Percentiles rank a stretch among this genome's conserved stretches.
These are phyloP conservation scores for Coemansia sp. DNA, from an alignment of 192 early-diverging fungal genomes.

Conservation along the genomic window DNA sequence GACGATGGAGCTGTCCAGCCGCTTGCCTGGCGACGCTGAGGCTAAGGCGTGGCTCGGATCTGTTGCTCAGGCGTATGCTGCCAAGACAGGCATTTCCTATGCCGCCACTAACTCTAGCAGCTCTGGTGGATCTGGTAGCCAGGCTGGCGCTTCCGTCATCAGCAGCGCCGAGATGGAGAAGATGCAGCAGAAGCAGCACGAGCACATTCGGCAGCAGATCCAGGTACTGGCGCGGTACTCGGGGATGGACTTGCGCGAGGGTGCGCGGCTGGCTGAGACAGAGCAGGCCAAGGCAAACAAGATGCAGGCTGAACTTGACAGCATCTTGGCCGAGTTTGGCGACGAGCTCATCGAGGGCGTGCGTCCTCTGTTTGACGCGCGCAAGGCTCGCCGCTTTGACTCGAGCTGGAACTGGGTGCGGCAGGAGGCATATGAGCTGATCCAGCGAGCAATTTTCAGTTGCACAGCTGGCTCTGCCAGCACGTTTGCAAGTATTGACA, in stretches of 20 bases:
- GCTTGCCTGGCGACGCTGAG: conserved; percentile 71
- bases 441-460: conserved; percentile 80
- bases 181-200: conserved; percentile 67
- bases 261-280: conserved; percentile 62
- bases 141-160: conserved; percentile 58
- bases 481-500: conserved; percentile 70
- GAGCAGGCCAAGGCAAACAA: conserved; percentile 56
- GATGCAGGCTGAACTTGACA: conserved; percentile 73
- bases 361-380: conserved; percentile 67
- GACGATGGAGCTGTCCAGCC: conserved; percentile 76
- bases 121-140: conserved; percentile 49
- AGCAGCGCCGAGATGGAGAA: conserved; percentile 85
- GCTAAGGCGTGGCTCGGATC: conserved; percentile 81
- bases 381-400: conserved; percentile 86
- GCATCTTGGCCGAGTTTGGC: conserved; percentile 80
- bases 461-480: conserved; percentile 10
- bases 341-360: conserved; percentile 73
- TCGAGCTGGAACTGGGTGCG: conserved; percentile 96
- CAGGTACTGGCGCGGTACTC: conserved; percentile 78
- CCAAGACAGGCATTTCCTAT: conserved; percentile 66
- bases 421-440: conserved; percentile 39
- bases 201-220: conserved; percentile 74
- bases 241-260: conserved; percentile 68
- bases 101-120: conserved; percentile 56
- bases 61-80: conserved; percentile 69